Percentiles rank a stretch among this genome's conserved stretches.
Evolutionary conservation across 331 rosid species (phyloP).

Genomic region (Pyrus hybrid): DNA sequence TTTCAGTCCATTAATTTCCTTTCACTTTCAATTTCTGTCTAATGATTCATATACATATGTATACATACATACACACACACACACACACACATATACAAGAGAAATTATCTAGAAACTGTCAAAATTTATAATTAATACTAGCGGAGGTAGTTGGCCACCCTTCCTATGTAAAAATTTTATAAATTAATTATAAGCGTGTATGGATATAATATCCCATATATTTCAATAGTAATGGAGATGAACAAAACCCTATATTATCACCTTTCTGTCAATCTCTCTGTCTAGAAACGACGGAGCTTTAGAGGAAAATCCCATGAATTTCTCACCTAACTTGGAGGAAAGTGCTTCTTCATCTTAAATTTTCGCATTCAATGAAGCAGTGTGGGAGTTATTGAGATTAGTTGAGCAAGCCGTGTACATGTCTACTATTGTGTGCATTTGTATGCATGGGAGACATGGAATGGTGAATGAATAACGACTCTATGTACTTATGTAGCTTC

Average conservation of each 20-base stretch:
- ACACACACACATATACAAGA: no score
- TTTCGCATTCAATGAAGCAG: slow-evolving; percentile 26
- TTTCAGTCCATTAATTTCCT: neutral
- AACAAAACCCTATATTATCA: neutral
- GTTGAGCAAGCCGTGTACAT: slow-evolving; percentile 6
- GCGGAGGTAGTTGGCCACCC: slow-evolving; percentile 38
- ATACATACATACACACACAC: no score
- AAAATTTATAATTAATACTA: slow-evolving; percentile 46
- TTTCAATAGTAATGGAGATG: neutral
- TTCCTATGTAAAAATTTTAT: neutral
- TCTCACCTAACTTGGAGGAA: slow-evolving; percentile 21
- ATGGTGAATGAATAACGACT: neutral
- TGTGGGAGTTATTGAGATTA: slow-evolving; percentile 2
- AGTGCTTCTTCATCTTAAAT: slow-evolving; percentile 9
- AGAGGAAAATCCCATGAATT: no score
- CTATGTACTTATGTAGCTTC: neutral
- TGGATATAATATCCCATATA: neutral
- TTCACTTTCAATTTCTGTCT: neutral
- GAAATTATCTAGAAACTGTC: slow-evolving; percentile 8
- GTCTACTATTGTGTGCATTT: neutral
- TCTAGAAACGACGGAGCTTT: neutral
- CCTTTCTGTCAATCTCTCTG: neutral
- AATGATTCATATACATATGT: neutral
- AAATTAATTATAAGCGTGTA: neutral
- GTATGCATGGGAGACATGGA: neutral